Conservation (phyloP, 2,329 filamentous ascomycete genomes). For the Orbilia javanica region DNA sequence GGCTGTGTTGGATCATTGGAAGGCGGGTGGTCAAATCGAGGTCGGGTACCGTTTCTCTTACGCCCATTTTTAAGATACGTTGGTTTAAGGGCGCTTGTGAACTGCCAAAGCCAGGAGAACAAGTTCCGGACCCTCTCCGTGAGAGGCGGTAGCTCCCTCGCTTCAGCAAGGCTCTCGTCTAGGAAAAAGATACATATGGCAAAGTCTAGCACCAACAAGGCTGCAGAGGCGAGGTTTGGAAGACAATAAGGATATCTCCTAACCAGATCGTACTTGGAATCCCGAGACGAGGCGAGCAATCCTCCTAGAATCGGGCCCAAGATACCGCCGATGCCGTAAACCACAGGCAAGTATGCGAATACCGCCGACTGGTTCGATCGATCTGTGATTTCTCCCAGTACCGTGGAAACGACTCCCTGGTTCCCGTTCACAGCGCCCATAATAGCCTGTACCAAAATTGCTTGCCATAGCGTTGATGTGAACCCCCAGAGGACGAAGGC, state of each 20-base stretch:
- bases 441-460: slow-evolving; percentile 83
- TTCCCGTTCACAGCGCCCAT: slow-evolving; percentile 98
- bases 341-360: slow-evolving; percentile 92
- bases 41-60: slow-evolving; percentile 9
- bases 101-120: slow-evolving; percentile 79
- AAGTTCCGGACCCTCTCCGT: slow-evolving; percentile 72
- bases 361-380: slow-evolving; percentile 92
- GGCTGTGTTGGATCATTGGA: slow-evolving; percentile 30
- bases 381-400: slow-evolving; percentile 93
- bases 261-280: slow-evolving; percentile 61
- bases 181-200: slow-evolving; percentile 82
- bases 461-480: slow-evolving; percentile 83
- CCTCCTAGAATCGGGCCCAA: slow-evolving; percentile 93
- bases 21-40: neutral
- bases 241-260: slow-evolving; percentile 81
- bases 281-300: slow-evolving; percentile 76
- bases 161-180: slow-evolving; percentile 84
- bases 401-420: slow-evolving; percentile 83
- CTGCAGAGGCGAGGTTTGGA: slow-evolving; percentile 84
- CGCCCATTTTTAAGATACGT: slow-evolving; percentile 20
- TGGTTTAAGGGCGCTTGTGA: slow-evolving; percentile 63
- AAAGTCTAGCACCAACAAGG: slow-evolving; percentile 78
- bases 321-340: slow-evolving; percentile 95
- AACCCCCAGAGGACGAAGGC: slow-evolving; percentile 92
- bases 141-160: slow-evolving; percentile 73